Evolutionary conservation across 2,329 filamentous ascomycete species (phyloP), one percentile per base, ranked within the genome.

Genomic region (Trichoderma breve): DNA sequence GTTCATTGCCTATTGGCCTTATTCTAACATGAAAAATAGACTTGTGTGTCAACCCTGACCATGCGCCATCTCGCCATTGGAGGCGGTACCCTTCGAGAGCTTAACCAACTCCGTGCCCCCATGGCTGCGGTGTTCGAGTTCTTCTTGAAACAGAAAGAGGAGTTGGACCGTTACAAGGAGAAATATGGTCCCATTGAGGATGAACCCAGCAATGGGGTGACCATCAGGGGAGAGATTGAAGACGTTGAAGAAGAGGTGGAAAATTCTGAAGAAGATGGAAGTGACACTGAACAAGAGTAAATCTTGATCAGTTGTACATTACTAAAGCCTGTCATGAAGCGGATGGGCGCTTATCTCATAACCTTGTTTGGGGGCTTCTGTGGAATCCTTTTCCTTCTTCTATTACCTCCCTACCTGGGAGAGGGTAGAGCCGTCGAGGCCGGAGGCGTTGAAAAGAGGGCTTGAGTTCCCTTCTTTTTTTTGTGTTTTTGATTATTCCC

Each of bases 41-140:
- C 93, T 66, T 96, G 93, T 79, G 88, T 95, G 76, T 92, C 92
- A 36, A 94, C 93, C 0, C 87, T 98, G 65, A 85, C 90, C 14
- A 85, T 97, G 77, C 91, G 95, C 63, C 92, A 97, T 81, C 88
- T 97, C 81, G 89, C 93, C 75, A 87, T 88, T 39, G 93, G 94
- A 14, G 89, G 91, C 76, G 88, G 85, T 53, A 81, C 81, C 1
- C 86, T 93, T 63, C 83, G 86, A 58, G 85, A 87, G 74, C 87
- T 97, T 30, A 87, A 92, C 68, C 88, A 93, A 75, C 88, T 97
- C 73, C 90, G 93, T 12, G 91, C 89, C 24, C 92, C 94, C 3
- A 97, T 98, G 87, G 81, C 86, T 12, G 88, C 91, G 18, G 87
- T 98, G 24, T 84, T 97, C 24, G 83, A 84, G 57, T 86, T 87